Evolutionary conservation across 192 early-diverging fungal genomes (phyloP).

Genomic region (Coemansia sp.): DNA sequence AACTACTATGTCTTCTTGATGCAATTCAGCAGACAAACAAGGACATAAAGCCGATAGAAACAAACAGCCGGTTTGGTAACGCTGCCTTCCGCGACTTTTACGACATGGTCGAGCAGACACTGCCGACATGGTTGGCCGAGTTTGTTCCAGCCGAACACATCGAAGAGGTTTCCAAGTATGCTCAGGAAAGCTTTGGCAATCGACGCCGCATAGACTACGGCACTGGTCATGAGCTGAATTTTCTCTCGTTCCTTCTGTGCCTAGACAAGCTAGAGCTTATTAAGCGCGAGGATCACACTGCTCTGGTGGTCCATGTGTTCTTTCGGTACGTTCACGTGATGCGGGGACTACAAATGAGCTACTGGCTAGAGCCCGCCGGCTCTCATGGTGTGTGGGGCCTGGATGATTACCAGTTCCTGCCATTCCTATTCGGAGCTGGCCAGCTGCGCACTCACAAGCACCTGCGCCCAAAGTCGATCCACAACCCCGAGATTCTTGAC

Average conservation of each 20-base stretch:
- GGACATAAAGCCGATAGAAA: slow-evolving; percentile 76
- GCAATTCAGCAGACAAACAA: slow-evolving; percentile 62
- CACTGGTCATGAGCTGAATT: slow-evolving; percentile 94
- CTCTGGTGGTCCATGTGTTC: slow-evolving; percentile 81
- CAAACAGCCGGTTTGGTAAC: slow-evolving; percentile 90
- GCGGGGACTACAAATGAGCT: slow-evolving; percentile 86
- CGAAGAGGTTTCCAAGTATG: slow-evolving; percentile 76
- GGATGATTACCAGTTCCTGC: slow-evolving; percentile 97
- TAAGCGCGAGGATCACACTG: slow-evolving; percentile 68
- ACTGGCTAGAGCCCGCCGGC: slow-evolving; percentile 98
- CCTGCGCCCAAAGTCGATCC: slow-evolving; percentile 92
- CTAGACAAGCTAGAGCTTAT: slow-evolving; percentile 76
- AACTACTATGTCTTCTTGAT: slow-evolving; percentile 72
- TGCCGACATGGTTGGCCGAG: slow-evolving; percentile 44
- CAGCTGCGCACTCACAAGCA: slow-evolving; percentile 90
- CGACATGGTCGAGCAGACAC: slow-evolving; percentile 62
- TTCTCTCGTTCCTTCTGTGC: slow-evolving; percentile 85
- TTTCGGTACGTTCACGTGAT: slow-evolving; percentile 85
- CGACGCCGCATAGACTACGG: slow-evolving; percentile 96
- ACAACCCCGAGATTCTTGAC: slow-evolving; percentile 84
- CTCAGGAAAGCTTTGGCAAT: slow-evolving; percentile 86
- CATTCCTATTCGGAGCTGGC: slow-evolving; percentile 90
- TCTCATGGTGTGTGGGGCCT: slow-evolving; percentile 99
- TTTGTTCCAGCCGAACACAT: slow-evolving; percentile 48
- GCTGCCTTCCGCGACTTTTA: slow-evolving; percentile 91